Evolutionary conservation across 495 filamentous ascomycete genomes (phyloP).

Genomic region (Corynascus novoguineensis): DNA sequence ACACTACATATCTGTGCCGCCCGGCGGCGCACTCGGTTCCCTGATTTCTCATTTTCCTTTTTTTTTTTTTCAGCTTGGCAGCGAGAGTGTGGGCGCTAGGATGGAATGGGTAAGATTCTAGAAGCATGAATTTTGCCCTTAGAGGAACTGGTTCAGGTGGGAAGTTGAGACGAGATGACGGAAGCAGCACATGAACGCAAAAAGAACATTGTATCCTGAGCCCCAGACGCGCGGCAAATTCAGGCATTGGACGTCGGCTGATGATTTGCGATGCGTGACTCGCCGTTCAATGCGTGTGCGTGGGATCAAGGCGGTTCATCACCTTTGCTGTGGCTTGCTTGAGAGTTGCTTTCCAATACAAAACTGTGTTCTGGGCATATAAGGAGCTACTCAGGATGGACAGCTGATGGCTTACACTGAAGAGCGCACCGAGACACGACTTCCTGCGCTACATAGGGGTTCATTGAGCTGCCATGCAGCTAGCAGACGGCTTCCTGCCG

Average conservation of each 20-base stretch:
- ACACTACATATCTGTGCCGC: too few relatives aligned
- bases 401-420: too few relatives aligned
- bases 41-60: background rate
- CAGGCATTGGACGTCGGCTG: background rate
- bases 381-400: too few relatives aligned
- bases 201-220: background rate
- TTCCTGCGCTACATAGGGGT: too few relatives aligned
- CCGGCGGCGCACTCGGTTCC: too few relatives aligned
- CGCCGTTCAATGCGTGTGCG: background rate
- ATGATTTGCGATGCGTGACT: background rate
- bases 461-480: background rate
- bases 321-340: background rate
- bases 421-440: too few relatives aligned
- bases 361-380: too few relatives aligned
- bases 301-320: background rate
- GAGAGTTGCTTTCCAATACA: background rate
- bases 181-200: background rate
- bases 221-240: too few relatives aligned
- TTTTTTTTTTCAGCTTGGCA: conserved; percentile 3
- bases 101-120: conserved; percentile 21
- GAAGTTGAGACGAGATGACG: background rate
- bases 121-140: conserved; percentile 12
- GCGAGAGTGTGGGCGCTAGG: conserved; percentile 11
- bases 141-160: background rate
- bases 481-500: background rate